Conservation (phyloP, 2,329 filamentous ascomycete genomes). For the Colletotrichum tropicale region DNA sequence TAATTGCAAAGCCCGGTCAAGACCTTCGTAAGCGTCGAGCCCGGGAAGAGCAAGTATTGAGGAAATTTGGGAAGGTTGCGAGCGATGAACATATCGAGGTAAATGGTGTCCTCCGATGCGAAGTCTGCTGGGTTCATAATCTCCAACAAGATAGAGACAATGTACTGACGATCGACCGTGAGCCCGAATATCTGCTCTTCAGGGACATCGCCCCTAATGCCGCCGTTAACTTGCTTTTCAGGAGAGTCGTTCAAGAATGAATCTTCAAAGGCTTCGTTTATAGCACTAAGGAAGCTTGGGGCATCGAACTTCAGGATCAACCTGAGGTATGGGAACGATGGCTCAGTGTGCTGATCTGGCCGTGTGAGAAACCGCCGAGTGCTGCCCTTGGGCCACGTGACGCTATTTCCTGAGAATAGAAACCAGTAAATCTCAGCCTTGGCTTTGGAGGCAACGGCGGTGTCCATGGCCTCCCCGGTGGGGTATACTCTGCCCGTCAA, state of each 20-base stretch:
- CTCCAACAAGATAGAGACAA: slow-evolving; percentile 88
- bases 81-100: slow-evolving; percentile 98
- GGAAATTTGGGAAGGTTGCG: slow-evolving; percentile 96
- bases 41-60: slow-evolving; percentile 90
- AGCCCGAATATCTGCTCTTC: slow-evolving; percentile 71
- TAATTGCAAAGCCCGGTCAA: slow-evolving; percentile 85
- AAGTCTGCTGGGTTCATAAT: slow-evolving; percentile 85
- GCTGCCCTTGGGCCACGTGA: slow-evolving; percentile 74
- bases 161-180: slow-evolving; percentile 88
- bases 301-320: slow-evolving; percentile 88
- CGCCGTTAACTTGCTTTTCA: slow-evolving; percentile 63
- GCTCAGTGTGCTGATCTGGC: slow-evolving; percentile 61
- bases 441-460: slow-evolving; percentile 73
- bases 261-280: slow-evolving; percentile 98
- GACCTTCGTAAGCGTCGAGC: slow-evolving; percentile 81
- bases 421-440: slow-evolving; percentile 94
- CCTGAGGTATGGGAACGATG: slow-evolving; percentile 84
- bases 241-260: slow-evolving; percentile 84
- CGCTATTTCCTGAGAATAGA: slow-evolving; percentile 83
- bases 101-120: slow-evolving; percentile 81
- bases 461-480: slow-evolving; percentile 75
- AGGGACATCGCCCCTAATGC: slow-evolving; percentile 53
- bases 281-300: slow-evolving; percentile 88
- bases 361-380: slow-evolving; percentile 65
- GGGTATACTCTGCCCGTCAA: slow-evolving; percentile 93